Base-by-base conservation (phyloP, 75 land plant genomes). In the Picea sitchensis region DNA sequence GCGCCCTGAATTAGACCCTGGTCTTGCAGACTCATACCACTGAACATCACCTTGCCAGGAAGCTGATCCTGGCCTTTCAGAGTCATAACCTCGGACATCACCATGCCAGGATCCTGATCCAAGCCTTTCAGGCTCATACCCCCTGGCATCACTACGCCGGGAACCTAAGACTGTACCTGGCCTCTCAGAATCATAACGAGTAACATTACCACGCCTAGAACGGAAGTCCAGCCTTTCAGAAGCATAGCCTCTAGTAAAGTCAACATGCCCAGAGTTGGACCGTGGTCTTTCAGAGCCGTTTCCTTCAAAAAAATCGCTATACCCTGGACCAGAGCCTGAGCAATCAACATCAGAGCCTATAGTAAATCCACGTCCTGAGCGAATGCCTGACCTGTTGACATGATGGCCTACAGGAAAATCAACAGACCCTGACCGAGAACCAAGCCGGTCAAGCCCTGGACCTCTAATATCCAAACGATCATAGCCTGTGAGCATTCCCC, bases 1-100 rank as follows among this genome's bases (percentile, higher is more conserved):
- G n/a, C 73, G 11, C 73, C 26, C 44, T 20, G 73, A 71, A 71
- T 71, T 71, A 44, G 73, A 47, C 20, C 73, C 44, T 44, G 47
- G 9, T 47, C 73, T 36, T 71, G 73, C 73, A 71, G 73, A n/a
- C 23, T 71, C 73, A 44, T 44, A 20, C 73, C 73, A 71, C 12
- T 21, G 54, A 41, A 36, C 9, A 71, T 71, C 73, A 6, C 51
- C 51, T n/a, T 71, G 47, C 73, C 51, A 20, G 54, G 51, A 71
- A 36, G 56, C 73, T 71, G 21, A 17, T 5, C 73, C 73, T 71
- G 73, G 51, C 21, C 73, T n/a, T 71, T 71, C 54, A 44, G 73
- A 20, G 23, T 71, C 73, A 5, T 71, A 44, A 38, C 13, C 54
- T 71, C 26, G 38, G 73, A n/a, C 44, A n/a, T 71, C 73, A 44